phyloP scores from a whole-genome alignment of 2,329 filamentous ascomycete genomes.

The Aspergillus spinulosporus region DNA sequence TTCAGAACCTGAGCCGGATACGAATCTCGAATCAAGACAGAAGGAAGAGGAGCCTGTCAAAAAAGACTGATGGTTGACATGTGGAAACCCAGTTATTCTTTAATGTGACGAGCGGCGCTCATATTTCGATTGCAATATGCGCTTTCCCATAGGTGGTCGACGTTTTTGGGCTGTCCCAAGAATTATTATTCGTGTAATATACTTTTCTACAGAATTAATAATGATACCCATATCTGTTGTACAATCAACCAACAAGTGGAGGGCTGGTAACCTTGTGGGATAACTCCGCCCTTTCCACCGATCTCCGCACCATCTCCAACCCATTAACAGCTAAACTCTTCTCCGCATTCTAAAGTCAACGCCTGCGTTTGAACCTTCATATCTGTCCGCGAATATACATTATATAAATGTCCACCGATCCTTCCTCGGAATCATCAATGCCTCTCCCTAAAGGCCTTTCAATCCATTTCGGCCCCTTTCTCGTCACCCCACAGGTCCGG shows the following conservation, averaged over 20 bases:
- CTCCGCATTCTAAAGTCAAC: not conserved
- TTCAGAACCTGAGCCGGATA: conserved; percentile 1
- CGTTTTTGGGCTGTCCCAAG: conserved; percentile 1
- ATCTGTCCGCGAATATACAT: not conserved
- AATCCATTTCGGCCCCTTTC: conserved; percentile 72
- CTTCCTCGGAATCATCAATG: conserved; percentile 10
- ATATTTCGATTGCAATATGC: conserved; percentile 24
- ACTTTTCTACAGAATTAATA: conserved; percentile 24
- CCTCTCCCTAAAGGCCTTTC: conserved; percentile 29
- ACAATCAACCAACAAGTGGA: not conserved
- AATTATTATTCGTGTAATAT: conserved; percentile 17
- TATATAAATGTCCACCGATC: not conserved
- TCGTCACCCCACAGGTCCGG: conserved; percentile 70
- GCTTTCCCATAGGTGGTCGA: conserved; percentile 9
- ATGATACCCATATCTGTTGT: conserved; percentile 24
- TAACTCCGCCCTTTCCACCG: not conserved
- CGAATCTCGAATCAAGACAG: not conserved
- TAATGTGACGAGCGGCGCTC: conserved; percentile 14
- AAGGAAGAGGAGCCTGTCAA: conserved; percentile 13
- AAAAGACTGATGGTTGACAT: conserved; percentile 12
- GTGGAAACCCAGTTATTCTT: not conserved
- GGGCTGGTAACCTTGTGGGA: not conserved
- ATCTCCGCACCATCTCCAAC: conserved; percentile 4
- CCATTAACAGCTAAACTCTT: not conserved
- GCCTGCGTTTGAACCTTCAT: not conserved